Conservation (phyloP, 2,329 filamentous ascomycete species). For the Colletotrichum higginsianum region DNA sequence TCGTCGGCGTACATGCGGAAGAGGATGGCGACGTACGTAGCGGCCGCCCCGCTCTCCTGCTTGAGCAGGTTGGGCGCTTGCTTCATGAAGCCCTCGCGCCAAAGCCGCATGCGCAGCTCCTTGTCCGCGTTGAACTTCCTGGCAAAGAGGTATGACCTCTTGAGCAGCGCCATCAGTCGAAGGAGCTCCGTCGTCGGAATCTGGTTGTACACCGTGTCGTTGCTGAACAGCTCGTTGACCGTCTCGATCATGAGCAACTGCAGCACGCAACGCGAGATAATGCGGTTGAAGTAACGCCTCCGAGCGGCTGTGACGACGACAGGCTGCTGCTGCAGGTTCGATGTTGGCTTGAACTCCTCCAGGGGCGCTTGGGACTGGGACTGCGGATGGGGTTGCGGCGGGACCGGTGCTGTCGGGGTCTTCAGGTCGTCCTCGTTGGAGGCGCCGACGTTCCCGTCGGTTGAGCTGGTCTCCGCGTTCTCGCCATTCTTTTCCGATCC, state of each 20-base stretch:
- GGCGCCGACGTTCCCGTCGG: constrained; percentile 47
- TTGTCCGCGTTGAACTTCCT: constrained; percentile 98
- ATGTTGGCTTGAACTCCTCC: constrained; percentile 89
- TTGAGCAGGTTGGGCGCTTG: constrained; percentile 98
- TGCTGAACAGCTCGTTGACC: constrained; percentile 98
- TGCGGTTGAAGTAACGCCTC: constrained; percentile 97
- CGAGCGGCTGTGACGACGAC: constrained; percentile 94
- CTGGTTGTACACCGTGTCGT: constrained; percentile 92
- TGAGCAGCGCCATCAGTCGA: constrained; percentile 92
- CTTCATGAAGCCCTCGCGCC: constrained; percentile 99
- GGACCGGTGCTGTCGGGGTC: constrained; percentile 47
- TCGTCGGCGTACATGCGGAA: constrained; percentile 98
- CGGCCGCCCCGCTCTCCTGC: constrained; percentile 93
- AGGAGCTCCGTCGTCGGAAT: constrained; percentile 93
- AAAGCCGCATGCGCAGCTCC: constrained; percentile 92
- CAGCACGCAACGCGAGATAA: constrained; percentile 97
- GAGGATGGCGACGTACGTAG: constrained; percentile 95
- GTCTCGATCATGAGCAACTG: constrained; percentile 99
- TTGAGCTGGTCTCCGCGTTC: constrained; percentile 49
- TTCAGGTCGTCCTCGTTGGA: constrained; percentile 54
- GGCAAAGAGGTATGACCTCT: constrained; percentile 96
- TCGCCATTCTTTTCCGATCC: constrained; percentile 62
- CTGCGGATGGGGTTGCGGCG: constrained; percentile 36
- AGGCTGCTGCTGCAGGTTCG: constrained; percentile 86
- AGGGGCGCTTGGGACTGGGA: constrained; percentile 63